Percentiles rank a stretch among this genome's conserved stretches.
Evolutionary conservation across 2,329 filamentous ascomycete genomes (phyloP).

Genomic region (Sporothrix pallida): DNA sequence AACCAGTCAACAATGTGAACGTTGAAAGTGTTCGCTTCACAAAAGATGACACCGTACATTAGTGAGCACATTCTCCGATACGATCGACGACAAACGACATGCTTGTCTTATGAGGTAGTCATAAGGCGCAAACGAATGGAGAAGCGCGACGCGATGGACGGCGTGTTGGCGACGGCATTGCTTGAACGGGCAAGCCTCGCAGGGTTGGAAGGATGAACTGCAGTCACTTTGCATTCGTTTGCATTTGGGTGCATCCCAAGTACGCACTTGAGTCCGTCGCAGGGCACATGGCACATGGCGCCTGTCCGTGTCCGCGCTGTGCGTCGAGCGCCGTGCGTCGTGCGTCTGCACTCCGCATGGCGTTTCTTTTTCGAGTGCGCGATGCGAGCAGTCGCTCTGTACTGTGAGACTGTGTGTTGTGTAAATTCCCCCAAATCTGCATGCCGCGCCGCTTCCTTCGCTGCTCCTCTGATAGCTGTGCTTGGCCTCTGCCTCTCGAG

Average conservation of each 20-base stretch:
- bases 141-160: slow-evolving; percentile 10
- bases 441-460: slow-evolving; percentile 16
- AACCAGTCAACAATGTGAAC: neutral
- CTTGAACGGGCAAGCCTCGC: slow-evolving; percentile 8
- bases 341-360: slow-evolving; percentile 5
- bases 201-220: neutral
- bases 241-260: neutral
- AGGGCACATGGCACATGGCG: slow-evolving; percentile 16
- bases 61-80: neutral
- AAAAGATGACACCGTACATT: too few species aligned
- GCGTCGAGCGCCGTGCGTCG: neutral
- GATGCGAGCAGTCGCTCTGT: too few species aligned
- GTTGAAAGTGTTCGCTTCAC: neutral
- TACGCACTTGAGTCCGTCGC: neutral
- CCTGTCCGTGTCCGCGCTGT: slow-evolving; percentile 11
- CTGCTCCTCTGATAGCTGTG: neutral
- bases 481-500: slow-evolving; percentile 5
- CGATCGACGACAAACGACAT: neutral
- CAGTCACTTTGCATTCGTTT: neutral
- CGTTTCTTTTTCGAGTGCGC: neutral
- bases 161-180: slow-evolving; percentile 9
- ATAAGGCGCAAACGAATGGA: neutral
- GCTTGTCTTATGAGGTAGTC: neutral
- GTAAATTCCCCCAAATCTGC: neutral
- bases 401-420: neutral